Percentiles rank a stretch among this genome's conserved stretches.
These are phyloP conservation scores for Tanozyma kutaoensis DNA, from an alignment of 805 yeast genomes.

Conservation along the genomic window DNA sequence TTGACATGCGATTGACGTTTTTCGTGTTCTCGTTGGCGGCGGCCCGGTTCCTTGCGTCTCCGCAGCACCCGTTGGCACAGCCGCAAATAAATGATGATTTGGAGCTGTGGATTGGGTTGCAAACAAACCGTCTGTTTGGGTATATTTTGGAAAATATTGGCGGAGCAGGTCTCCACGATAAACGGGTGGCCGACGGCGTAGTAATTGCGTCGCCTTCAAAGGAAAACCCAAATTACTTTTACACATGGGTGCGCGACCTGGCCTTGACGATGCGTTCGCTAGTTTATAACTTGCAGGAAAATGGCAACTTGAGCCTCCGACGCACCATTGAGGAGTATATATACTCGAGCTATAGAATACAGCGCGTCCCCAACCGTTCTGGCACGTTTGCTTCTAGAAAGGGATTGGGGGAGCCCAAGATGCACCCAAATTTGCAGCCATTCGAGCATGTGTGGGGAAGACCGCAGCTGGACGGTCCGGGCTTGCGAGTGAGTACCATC, in stretches of 20 bases:
- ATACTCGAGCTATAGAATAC: slow-evolving; percentile 42
- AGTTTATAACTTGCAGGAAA: slow-evolving; percentile 39
- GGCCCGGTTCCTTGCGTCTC: no score
- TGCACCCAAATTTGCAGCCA: slow-evolving; percentile 47
- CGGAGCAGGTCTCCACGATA: slow-evolving; percentile 21
- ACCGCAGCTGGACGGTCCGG: slow-evolving; percentile 95
- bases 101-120: slow-evolving; percentile 3
- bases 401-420: slow-evolving; percentile 89
- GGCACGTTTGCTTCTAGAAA: slow-evolving; percentile 37
- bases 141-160: slow-evolving; percentile 42
- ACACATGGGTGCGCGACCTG: slow-evolving; percentile 84
- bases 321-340: slow-evolving; percentile 46
- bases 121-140: neutral
- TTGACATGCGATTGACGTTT: no score
- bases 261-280: slow-evolving; percentile 68
- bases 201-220: slow-evolving; percentile 80
- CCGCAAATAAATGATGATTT: no score
- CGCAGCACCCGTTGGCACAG: no score
- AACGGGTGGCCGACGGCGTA: slow-evolving; percentile 45
- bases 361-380: slow-evolving; percentile 53
- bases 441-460: slow-evolving; percentile 76
- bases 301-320: neutral
- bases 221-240: slow-evolving; percentile 63
- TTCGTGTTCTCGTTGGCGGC: no score
- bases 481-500: slow-evolving; percentile 59